These are phyloP conservation scores for Macadamia integrifolia DNA, from an alignment of 164 flowering plant species.

Conservation along the genomic window DNA sequence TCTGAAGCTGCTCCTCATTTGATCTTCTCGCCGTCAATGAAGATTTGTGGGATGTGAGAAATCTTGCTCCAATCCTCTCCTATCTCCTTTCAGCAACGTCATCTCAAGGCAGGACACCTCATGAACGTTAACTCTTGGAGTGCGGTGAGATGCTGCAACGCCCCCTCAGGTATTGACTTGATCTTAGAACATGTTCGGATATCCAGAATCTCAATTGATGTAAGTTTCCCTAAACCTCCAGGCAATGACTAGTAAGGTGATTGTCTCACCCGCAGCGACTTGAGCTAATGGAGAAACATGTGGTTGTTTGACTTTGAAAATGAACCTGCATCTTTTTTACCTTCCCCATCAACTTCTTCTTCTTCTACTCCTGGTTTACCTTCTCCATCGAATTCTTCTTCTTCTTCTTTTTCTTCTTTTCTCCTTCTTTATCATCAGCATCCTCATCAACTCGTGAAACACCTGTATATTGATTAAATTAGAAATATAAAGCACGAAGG, in stretches of 20 bases:
- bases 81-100: not conserved
- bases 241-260: not conserved
- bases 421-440: too few relatives aligned
- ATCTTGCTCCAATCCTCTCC: constrained; percentile 3
- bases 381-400: too few relatives aligned
- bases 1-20: not conserved
- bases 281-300: not conserved
- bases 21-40: not conserved
- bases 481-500: not conserved
- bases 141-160: not conserved
- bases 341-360: too few relatives aligned
- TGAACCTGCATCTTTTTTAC: not conserved
- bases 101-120: not conserved
- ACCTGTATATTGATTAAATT: not conserved
- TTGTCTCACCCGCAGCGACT: not conserved
- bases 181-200: not conserved
- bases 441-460: too few relatives aligned
- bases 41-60: not conserved
- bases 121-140: not conserved
- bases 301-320: not conserved
- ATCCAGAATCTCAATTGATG: not conserved
- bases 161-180: not conserved
- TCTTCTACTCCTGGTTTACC: not conserved
- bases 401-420: too few relatives aligned
- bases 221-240: not conserved